Conservation (phyloP, 1,139 yeast species). For the Protomyces lactucae-debilis region DNA sequence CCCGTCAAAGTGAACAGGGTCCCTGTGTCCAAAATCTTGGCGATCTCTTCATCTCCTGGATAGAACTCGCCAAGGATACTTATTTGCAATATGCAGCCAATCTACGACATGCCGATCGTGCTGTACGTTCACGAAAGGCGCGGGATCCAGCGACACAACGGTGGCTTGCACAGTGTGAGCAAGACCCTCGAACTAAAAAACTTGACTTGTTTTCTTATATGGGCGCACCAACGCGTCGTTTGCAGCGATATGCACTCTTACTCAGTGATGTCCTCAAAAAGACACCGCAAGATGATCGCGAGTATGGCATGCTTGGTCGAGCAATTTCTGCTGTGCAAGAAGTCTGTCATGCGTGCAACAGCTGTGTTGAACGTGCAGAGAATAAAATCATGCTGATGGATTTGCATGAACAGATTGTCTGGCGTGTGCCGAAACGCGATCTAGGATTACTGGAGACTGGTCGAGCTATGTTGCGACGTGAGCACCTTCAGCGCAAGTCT, state of each 20-base stretch:
- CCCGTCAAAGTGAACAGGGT: slow-evolving; percentile 54
- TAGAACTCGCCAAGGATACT: slow-evolving; percentile 51
- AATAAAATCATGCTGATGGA: slow-evolving; percentile 33
- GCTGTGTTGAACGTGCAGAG: slow-evolving; percentile 43
- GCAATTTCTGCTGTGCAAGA: slow-evolving; percentile 51
- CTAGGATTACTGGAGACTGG: slow-evolving; percentile 54
- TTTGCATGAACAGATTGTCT: neutral
- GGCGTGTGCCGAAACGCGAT: slow-evolving; percentile 40
- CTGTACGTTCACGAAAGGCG: slow-evolving; percentile 41
- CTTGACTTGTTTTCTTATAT: slow-evolving; percentile 59
- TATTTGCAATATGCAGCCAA: slow-evolving; percentile 55
- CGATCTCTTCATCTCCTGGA: slow-evolving; percentile 63
- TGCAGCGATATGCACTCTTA: slow-evolving; percentile 67
- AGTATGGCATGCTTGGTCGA: slow-evolving; percentile 50
- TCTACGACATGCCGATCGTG: slow-evolving; percentile 39
- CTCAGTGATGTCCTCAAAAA: slow-evolving; percentile 54
- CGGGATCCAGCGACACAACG: slow-evolving; percentile 48
- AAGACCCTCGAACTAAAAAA: slow-evolving; percentile 48
- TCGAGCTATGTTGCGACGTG: slow-evolving; percentile 56
- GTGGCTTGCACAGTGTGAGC: slow-evolving; percentile 49
- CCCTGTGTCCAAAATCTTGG: slow-evolving; percentile 64
- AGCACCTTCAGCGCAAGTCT: slow-evolving; percentile 53
- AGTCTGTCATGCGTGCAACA: slow-evolving; percentile 49
- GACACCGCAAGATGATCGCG: slow-evolving; percentile 52
- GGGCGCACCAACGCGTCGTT: slow-evolving; percentile 70